Evolutionary conservation across 2,329 filamentous ascomycete species (phyloP).

Genomic region (Phialocephala subalpina): DNA sequence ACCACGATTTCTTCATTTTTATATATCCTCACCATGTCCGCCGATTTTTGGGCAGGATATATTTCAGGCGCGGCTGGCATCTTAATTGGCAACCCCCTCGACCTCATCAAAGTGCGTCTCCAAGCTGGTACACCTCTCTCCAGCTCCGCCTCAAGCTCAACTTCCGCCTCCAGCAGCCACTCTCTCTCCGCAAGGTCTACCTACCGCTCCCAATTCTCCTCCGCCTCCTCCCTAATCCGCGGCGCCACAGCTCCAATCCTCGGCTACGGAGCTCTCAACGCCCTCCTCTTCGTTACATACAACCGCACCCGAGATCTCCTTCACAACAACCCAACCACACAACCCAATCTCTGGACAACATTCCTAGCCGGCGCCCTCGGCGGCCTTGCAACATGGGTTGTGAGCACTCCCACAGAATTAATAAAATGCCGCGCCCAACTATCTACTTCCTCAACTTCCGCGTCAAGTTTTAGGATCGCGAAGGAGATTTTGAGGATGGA

Average conservation of each 20-base stretch:
- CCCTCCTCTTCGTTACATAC: constrained; percentile 88
- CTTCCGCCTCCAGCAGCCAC: neutral
- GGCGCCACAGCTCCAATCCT: constrained; percentile 87
- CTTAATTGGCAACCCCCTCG: constrained; percentile 86
- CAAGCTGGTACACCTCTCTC: constrained; percentile 64
- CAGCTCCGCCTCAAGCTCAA: neutral
- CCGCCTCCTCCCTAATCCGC: constrained; percentile 53
- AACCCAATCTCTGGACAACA: constrained; percentile 67
- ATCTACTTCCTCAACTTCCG: constrained; percentile 42
- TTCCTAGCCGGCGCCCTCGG: constrained; percentile 84
- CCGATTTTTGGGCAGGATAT: constrained; percentile 95
- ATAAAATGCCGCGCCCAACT: constrained; percentile 90
- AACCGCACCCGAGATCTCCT: constrained; percentile 80
- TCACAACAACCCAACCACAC: constrained; percentile 43
- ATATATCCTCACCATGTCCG: constrained; percentile 38
- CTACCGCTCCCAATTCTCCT: constrained; percentile 46
- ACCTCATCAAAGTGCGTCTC: constrained; percentile 80
- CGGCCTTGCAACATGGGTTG: constrained; percentile 83
- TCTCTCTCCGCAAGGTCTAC: constrained; percentile 27
- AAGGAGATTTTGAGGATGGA: constrained; percentile 66
- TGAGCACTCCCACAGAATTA: constrained; percentile 89
- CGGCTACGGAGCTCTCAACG: constrained; percentile 91
- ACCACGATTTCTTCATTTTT: neutral
- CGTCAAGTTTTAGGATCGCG: constrained; percentile 62
- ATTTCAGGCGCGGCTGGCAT: constrained; percentile 87